These are phyloP conservation scores for Sonneratia caseolaris DNA, from an alignment of 345 rosid species.

Conservation along the genomic window DNA sequence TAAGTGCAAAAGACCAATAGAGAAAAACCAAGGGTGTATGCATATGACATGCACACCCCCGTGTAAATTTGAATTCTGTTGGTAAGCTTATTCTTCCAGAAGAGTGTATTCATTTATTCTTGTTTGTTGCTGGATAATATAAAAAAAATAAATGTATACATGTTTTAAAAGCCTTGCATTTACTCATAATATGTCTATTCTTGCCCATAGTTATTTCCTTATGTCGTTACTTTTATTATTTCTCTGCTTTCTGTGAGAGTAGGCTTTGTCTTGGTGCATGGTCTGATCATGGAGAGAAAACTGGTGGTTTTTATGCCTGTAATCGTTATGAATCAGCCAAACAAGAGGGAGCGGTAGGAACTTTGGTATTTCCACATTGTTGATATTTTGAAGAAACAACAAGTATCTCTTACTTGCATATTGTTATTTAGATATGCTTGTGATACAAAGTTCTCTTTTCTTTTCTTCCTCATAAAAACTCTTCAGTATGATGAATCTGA, in stretches of 20 bases:
- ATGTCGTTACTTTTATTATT: not conserved
- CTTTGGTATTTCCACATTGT: not conserved
- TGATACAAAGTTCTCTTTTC: not conserved
- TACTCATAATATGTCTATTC: not conserved
- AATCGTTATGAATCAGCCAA: slow-evolving; percentile 81
- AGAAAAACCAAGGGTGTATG: slow-evolving; percentile 99
- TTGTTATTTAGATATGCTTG: not conserved
- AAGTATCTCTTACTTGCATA: not conserved
- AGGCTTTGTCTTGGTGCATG: slow-evolving; percentile 89
- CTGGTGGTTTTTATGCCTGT: slow-evolving; percentile 91
- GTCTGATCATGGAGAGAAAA: slow-evolving; percentile 91
- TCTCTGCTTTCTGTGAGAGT: slow-evolving; percentile 14
- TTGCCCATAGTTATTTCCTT: not conserved
- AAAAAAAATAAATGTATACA: not conserved
- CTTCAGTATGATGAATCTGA: slow-evolving; percentile 86
- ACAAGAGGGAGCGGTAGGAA: slow-evolving; percentile 85
- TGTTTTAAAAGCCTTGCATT: not conserved
- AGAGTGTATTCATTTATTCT: not conserved
- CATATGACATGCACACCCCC: slow-evolving; percentile 99
- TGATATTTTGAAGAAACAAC: not conserved
- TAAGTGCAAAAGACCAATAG: slow-evolving; percentile 96
- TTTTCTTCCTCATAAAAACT: not conserved
- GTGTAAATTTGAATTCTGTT: slow-evolving; percentile 99
- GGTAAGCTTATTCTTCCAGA: slow-evolving; percentile 35
- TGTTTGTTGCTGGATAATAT: not conserved